A percentile compares a stretch with the other conserved stretches of the same genome.
Conservation (phyloP, 2,329 filamentous ascomycete species). For the Beauveria pseudobassiana region DNA sequence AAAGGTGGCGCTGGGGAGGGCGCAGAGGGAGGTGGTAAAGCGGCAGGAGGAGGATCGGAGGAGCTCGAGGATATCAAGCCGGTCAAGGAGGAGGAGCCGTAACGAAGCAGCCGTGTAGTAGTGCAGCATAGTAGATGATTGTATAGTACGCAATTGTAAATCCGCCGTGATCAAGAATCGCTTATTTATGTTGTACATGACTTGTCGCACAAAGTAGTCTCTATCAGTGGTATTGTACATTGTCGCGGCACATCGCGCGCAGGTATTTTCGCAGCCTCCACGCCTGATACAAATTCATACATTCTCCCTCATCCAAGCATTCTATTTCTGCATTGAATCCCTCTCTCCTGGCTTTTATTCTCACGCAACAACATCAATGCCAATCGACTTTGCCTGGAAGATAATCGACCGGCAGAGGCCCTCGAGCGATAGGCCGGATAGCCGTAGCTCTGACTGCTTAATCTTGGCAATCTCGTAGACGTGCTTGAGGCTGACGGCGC, state of each 20-base stretch:
- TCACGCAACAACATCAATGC: constrained; percentile 62
- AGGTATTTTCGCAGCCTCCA: background rate
- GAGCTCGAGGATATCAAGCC: constrained; percentile 18
- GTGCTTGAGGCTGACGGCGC: constrained; percentile 86
- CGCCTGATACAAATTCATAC: background rate
- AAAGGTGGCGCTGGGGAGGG: constrained; percentile 39
- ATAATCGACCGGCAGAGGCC: constrained; percentile 69
- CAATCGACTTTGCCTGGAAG: constrained; percentile 67
- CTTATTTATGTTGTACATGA: constrained; percentile 6
- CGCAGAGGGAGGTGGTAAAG: constrained; percentile 10
- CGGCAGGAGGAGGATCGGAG: constrained; percentile 18
- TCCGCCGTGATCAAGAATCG: background rate
- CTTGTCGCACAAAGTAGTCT: background rate
- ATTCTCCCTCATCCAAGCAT: background rate
- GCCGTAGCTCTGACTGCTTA: constrained; percentile 70
- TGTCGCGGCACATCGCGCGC: background rate
- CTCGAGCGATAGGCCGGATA: constrained; percentile 64
- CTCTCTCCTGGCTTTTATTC: no score
- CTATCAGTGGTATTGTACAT: constrained; percentile 8
- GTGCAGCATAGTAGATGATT: no score
- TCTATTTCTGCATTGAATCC: no score
- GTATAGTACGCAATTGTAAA: background rate
- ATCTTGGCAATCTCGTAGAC: constrained; percentile 97
- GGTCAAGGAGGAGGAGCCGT: constrained; percentile 14
- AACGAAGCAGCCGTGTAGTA: no score